phyloP scores from a whole-genome alignment of 2,329 filamentous ascomycete species.

The Achaetomium macrosporum region DNA sequence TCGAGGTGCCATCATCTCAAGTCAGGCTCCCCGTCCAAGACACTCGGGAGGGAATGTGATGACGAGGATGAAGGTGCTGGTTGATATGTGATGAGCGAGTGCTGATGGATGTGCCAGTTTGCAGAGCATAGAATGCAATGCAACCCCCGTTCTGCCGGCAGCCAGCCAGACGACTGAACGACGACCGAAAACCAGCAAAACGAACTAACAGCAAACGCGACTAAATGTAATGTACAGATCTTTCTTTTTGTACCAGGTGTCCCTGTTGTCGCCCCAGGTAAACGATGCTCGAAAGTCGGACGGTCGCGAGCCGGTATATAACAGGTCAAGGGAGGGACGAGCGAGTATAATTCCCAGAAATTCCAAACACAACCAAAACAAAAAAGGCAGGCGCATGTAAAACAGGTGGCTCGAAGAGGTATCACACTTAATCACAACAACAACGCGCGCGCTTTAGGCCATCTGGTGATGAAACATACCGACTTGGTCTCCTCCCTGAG shows the following conservation, averaged over 20 bases:
- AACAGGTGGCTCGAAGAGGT: constrained; percentile 27
- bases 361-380: constrained; percentile 24
- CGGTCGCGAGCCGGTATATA: constrained; percentile 31
- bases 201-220: constrained; percentile 38
- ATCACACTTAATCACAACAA: constrained; percentile 34
- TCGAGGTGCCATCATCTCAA: constrained; percentile 17
- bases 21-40: constrained; percentile 17
- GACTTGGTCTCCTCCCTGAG: constrained; percentile 73
- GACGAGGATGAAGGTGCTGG: constrained; percentile 26
- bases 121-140: constrained; percentile 23
- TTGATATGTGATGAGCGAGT: constrained; percentile 32
- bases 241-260: constrained; percentile 38
- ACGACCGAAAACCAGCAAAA: constrained; percentile 39
- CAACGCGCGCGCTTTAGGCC: constrained; percentile 50
- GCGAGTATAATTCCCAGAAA: constrained; percentile 26
- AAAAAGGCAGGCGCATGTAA: constrained; percentile 24
- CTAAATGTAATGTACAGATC: constrained; percentile 53
- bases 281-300: constrained; percentile 26
- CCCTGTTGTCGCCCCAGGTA: constrained; percentile 34
- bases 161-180: constrained; percentile 36
- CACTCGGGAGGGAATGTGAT: constrained; percentile 11
- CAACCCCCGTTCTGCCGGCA: constrained; percentile 30
- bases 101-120: constrained; percentile 27
- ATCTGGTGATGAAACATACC: constrained; percentile 98
- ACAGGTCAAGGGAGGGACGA: constrained; percentile 23